Base-by-base conservation (phyloP, 202 grass and related monocot genomes). In the Digitaria exilis region DNA sequence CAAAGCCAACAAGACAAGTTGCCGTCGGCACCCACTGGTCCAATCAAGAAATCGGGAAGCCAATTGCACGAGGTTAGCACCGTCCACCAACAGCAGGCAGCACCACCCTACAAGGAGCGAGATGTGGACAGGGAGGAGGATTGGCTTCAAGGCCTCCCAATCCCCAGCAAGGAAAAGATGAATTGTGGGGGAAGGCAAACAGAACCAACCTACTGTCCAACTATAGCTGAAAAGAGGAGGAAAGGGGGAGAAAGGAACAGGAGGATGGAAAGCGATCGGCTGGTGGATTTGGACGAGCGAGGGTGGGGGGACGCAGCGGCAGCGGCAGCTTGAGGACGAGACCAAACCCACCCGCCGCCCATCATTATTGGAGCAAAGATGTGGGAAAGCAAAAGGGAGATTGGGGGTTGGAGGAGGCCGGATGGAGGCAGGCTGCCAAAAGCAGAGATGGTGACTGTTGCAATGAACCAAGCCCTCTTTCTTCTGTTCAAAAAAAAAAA, bases 81-180 rank as follows among this genome's bases (percentile, higher is more conserved):
- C n/a, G n/a, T n/a, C n/a, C n/a, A n/a, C n/a, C n/a, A n/a, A n/a
- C n/a, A n/a, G n/a, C n/a, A n/a, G n/a, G n/a, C n/a, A n/a, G n/a
- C n/a, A n/a, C n/a, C n/a, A n/a, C n/a, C n/a, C n/a, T n/a, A n/a
- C n/a, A n/a, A n/a, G n/a, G n/a, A n/a, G n/a, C 57, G 42, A 31
- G 88, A 86, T 68, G 84, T 79, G 84, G 79, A 80, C 83, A 59
- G 43, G 79, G 74, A 57, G 48, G 80, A 16, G 45, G 65, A 77
- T 65, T n/a, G 78, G 78, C 22, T 78, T 86, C 21, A 13, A 73
- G 78, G 84, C 74, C 75, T 86, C 84, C 84, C 79, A 79, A 90
- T 90, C 88, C 84, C 88, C 79, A 86, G 88, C 88, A 86, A 79
- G 30, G 34, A 61, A 81, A 79, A 73, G 26, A 59, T 78, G n/a